A percentile compares a stretch with the other conserved stretches of the same genome.
These are phyloP conservation scores for Brassica rapa DNA, from an alignment of 345 rosid species.

Conservation along the genomic window DNA sequence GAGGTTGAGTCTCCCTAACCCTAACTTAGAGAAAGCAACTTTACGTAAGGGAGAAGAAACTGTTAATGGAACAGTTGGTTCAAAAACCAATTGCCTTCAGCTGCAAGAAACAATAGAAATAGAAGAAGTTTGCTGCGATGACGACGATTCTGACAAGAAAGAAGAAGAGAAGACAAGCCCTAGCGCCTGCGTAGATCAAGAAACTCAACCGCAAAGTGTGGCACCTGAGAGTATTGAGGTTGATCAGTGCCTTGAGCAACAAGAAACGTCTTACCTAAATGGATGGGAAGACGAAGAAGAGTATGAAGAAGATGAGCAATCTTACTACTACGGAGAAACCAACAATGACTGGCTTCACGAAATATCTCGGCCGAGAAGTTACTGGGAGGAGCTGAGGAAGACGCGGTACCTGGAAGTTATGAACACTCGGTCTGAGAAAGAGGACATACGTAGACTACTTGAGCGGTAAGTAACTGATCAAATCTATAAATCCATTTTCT, in stretches of 20 bases:
- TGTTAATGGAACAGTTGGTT: slow-evolving; percentile 3
- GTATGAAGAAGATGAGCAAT: slow-evolving; percentile 39
- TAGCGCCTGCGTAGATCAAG: neutral
- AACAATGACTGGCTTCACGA: slow-evolving; percentile 67
- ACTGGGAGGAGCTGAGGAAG: slow-evolving; percentile 77
- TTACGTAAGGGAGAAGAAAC: slow-evolving; percentile 14
- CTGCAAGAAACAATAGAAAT: slow-evolving; percentile 29
- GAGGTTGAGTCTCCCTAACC: neutral
- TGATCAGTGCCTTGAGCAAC: slow-evolving; percentile 27
- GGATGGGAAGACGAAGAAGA: slow-evolving; percentile 45
- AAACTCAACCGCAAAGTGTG: neutral
- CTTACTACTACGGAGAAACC: slow-evolving; percentile 28
- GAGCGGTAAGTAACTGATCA: slow-evolving; percentile 54
- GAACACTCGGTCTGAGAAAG: slow-evolving; percentile 49
- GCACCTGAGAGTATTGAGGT: neutral
- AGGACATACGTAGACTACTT: slow-evolving; percentile 73
- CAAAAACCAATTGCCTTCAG: neutral
- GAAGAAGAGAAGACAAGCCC: neutral
- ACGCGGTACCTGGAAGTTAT: slow-evolving; percentile 72
- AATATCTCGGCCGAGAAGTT: slow-evolving; percentile 77
- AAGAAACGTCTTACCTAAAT: slow-evolving; percentile 37
- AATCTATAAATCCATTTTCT: neutral
- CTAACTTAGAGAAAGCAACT: slow-evolving; percentile 22
- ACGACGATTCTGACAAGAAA: neutral
- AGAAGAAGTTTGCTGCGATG: slow-evolving; percentile 26